Evolutionary conservation across 139 green algal genomes (phyloP).

Genomic region (Chlorella sp.): DNA sequence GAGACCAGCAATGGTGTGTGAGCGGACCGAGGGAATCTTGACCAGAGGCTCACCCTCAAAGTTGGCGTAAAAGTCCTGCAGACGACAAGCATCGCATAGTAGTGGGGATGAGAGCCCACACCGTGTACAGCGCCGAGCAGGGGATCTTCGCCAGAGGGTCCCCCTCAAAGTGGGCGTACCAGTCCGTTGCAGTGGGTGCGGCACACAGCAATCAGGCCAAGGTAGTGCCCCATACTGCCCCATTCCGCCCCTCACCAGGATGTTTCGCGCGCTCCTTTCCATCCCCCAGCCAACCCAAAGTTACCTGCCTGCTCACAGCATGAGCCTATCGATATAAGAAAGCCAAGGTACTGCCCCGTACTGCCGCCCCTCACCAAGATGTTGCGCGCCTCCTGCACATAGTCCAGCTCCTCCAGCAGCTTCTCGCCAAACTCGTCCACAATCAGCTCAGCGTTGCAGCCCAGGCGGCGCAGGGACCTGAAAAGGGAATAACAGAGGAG

Average conservation of each 20-base stretch:
- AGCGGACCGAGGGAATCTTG: slow-evolving; percentile 99
- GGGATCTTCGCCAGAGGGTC: no score
- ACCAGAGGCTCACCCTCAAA: slow-evolving; percentile 91
- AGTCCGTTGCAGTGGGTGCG: no score
- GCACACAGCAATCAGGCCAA: no score
- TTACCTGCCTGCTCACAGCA: no score
- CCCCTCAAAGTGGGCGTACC: no score
- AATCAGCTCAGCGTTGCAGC: slow-evolving; percentile 97
- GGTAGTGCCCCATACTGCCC: no score
- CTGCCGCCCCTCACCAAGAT: slow-evolving; percentile 66
- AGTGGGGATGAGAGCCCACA: not conserved
- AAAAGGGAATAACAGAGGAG: no score
- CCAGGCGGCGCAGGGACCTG: slow-evolving; percentile 74
- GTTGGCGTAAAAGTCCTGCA: slow-evolving; percentile 87
- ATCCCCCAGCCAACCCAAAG: no score
- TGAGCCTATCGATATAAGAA: no score
- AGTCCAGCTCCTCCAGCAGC: slow-evolving; percentile 99
- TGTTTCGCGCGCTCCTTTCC: not conserved
- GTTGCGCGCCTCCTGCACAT: slow-evolving; percentile 95
- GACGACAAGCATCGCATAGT: not conserved
- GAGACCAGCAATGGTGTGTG: slow-evolving; percentile 42
- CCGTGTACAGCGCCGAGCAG: no score
- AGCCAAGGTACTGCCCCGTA: no score
- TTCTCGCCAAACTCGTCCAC: slow-evolving; percentile 99
- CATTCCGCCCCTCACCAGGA: not conserved